phyloP scores from a whole-genome alignment of 306 rosid species.

The Rosa persica region DNA sequence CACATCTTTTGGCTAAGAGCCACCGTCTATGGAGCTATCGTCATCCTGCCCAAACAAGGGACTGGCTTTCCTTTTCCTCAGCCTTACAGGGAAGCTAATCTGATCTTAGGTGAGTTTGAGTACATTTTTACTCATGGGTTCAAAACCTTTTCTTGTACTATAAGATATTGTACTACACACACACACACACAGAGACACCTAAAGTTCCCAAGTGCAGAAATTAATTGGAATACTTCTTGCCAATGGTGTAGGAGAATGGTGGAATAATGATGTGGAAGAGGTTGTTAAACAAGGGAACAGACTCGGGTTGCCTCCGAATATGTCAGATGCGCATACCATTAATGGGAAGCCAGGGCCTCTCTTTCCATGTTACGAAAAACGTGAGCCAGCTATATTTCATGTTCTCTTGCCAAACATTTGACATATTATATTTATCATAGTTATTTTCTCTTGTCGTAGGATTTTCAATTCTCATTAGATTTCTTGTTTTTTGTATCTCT shows the following conservation, averaged over 20 bases:
- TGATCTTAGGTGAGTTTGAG: conserved; percentile 28
- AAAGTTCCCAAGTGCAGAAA: neutral
- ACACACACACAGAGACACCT: neutral
- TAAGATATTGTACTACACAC: neutral
- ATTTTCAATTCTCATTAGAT: neutral
- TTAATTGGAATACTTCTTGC: neutral
- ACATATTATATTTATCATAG: no score
- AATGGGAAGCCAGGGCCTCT: conserved; percentile 27
- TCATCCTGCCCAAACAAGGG: conserved; percentile 30
- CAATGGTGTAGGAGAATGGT: conserved; percentile 38
- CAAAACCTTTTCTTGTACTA: neutral
- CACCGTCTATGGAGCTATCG: conserved; percentile 38
- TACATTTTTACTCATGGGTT: neutral
- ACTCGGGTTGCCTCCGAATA: conserved; percentile 41
- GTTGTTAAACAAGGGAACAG: conserved; percentile 36
- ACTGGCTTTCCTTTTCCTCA: conserved; percentile 31
- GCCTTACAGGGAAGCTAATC: conserved; percentile 25
- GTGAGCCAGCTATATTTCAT: neutral
- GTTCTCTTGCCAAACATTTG: neutral
- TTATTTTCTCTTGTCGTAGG: neutral
- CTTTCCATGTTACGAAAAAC: neutral
- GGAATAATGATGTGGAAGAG: conserved; percentile 37
- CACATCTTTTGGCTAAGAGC: conserved; percentile 44
- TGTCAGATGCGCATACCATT: conserved; percentile 39
- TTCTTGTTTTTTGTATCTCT: neutral